Conservation (phyloP, 2,329 filamentous ascomycete genomes). For the Podosphaera aphanis region DNA sequence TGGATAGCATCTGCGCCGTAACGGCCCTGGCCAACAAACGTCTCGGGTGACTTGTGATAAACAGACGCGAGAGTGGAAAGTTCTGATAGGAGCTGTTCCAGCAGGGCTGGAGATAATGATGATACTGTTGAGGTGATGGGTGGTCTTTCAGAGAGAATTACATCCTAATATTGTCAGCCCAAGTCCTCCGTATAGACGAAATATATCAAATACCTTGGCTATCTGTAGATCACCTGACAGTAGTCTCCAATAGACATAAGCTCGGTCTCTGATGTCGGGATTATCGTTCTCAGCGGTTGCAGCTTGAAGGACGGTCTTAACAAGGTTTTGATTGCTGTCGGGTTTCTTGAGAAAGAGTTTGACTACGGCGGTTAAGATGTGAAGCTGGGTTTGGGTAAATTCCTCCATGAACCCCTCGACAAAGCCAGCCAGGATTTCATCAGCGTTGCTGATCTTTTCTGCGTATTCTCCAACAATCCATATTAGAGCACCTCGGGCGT, state of each 20-base stretch:
- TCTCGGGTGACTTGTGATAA: conserved; percentile 93
- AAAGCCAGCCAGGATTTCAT: conserved; percentile 74
- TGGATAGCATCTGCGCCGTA: conserved; percentile 89
- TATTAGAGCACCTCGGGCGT: conserved; percentile 73
- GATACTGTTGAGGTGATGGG: conserved; percentile 87
- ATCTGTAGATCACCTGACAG: conserved; percentile 77
- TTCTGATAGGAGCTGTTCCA: conserved; percentile 77
- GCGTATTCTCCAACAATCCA: conserved; percentile 99
- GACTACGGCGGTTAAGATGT: conserved; percentile 89
- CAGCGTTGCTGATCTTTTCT: conserved; percentile 97
- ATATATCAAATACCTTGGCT: conserved; percentile 39
- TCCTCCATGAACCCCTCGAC: conserved; percentile 91
- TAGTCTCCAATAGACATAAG: conserved; percentile 95
- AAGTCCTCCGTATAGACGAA: neutral
- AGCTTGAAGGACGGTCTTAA: conserved; percentile 81
- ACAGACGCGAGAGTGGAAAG: conserved; percentile 89
- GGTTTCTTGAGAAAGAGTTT: conserved; percentile 97
- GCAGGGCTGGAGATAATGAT: conserved; percentile 55
- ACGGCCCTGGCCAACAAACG: conserved; percentile 88
- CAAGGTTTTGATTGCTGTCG: conserved; percentile 67
- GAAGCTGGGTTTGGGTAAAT: conserved; percentile 94
- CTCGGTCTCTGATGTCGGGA: conserved; percentile 85
- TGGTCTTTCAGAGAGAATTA: conserved; percentile 83
- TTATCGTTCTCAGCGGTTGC: conserved; percentile 94
- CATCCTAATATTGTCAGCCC: conserved; percentile 29